Base-by-base conservation (phyloP, 163 green algal genomes). In the Scenedesmus sp. region DNA sequence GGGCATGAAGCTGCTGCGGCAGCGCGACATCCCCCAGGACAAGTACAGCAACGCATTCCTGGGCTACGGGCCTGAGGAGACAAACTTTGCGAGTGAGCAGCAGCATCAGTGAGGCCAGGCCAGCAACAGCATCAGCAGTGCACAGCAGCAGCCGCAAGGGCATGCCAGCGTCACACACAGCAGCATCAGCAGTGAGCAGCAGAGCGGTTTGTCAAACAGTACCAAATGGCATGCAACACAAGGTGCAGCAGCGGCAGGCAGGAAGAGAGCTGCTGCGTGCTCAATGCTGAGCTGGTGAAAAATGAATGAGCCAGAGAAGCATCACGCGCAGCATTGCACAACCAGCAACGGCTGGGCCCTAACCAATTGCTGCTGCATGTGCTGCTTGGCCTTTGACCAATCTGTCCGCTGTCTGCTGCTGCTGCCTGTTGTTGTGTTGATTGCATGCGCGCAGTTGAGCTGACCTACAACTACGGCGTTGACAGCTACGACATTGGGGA, bases 1-100 rank as follows among this genome's bases (percentile, higher is more conserved):
- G 82, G 97, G 97, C 89, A 97, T 98, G 96, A 94, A 97, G 93
- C 92, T 97, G 86, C 92, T 97, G 20, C 94, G 97, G 0, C 95
- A 94, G 84, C 88, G 97, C 0, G 97, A 98, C 91, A 96, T 98
- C 13, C 94, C 94, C 83, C 82, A 97, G 93, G 95, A 96, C 9
- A 97, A 98, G 94, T 99, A 98, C 95, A 96, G 57, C 20, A 98
- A 98, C 91, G 97, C 95, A 9, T 99, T 99, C 92, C 85, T 99
- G 79, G 97, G 96, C 0, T 99, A 97, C 79, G 97, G 97, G 10
- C 93, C 96, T 1, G 97, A 99, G 93, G 84, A 95, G 18, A 96
- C 90, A 0, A 95, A 97, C 94, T 98, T 97, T 94, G 96, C 94
- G 2, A 62, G 87, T 91, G 59, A 46, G 87, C 23, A 79, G 70